These are phyloP conservation scores for Diospyros lotus DNA, from an alignment of 148 eudicot species.

Conservation along the genomic window DNA sequence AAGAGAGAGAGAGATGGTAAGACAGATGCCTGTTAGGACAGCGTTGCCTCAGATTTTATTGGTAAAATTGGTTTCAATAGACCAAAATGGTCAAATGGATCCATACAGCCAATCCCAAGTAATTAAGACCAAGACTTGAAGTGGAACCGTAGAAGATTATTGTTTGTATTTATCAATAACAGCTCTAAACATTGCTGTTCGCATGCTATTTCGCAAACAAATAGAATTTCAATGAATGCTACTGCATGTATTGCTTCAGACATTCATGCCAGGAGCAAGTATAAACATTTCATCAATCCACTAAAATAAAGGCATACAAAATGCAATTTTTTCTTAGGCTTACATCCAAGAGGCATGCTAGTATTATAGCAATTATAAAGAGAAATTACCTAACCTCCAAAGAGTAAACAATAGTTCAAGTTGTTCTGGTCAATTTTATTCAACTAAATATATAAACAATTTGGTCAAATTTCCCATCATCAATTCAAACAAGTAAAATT, in stretches of 20 bases:
- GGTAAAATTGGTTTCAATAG: no score
- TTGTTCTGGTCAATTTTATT: not conserved
- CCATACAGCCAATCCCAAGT: no score
- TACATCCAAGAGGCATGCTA: not conserved
- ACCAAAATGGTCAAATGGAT: no score
- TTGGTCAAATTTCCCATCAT: not conserved
- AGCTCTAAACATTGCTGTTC: no score
- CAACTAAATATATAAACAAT: not conserved
- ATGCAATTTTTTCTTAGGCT: not conserved
- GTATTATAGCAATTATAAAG: not conserved
- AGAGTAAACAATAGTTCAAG: not conserved
- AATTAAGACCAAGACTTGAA: no score
- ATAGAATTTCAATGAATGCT: not conserved
- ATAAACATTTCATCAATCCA: conserved; percentile 1
- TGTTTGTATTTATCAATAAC: no score
- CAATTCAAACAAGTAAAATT: not conserved
- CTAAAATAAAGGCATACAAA: not conserved
- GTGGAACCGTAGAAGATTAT: no score
- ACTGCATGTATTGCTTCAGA: not conserved
- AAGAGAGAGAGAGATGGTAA: no score
- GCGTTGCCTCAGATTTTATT: no score
- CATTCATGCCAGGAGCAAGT: not conserved
- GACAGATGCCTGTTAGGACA: no score
- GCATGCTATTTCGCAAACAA: not conserved
- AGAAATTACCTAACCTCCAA: not conserved